These are phyloP conservation scores for Chloranthus sessilifolius DNA, from an alignment of 164 flowering plant genomes.

Conservation along the genomic window DNA sequence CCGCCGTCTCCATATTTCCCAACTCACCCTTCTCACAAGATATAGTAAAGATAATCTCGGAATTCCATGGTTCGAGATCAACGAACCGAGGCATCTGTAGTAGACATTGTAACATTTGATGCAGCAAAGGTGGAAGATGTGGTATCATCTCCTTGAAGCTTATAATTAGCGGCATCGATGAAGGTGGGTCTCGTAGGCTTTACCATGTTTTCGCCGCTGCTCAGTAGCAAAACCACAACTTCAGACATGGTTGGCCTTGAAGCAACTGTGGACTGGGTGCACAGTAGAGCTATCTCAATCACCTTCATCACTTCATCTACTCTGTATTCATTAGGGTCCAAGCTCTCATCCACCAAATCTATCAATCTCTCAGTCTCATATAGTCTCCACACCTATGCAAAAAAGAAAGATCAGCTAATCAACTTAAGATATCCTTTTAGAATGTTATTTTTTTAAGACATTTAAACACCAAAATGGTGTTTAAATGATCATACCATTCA, in stretches of 20 bases:
- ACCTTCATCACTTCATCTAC: conserved; percentile 27
- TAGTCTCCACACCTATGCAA: conserved; percentile 35
- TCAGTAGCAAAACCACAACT: conserved; percentile 25
- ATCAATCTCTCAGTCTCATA: conserved; percentile 26
- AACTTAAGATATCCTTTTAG: background rate
- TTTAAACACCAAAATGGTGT: background rate
- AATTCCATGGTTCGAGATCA: too few relatives aligned
- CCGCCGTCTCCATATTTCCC: too few relatives aligned
- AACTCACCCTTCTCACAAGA: too few relatives aligned
- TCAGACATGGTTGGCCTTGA: conserved; percentile 56
- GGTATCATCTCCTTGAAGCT: too few relatives aligned
- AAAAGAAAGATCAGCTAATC: background rate
- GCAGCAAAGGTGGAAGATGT: too few relatives aligned
- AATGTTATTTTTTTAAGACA: background rate
- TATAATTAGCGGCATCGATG: conserved; percentile 17
- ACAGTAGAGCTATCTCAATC: conserved; percentile 35
- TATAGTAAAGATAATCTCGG: too few relatives aligned
- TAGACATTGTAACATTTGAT: too few relatives aligned
- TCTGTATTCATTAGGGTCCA: conserved; percentile 25
- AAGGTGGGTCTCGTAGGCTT: conserved; percentile 24
- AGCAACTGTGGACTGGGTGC: conserved; percentile 32
- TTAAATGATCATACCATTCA: background rate
- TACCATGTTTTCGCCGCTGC: conserved; percentile 9
- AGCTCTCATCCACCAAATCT: conserved; percentile 30
- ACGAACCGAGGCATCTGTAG: too few relatives aligned